phyloP scores from a whole-genome alignment of 768 basidiomycete species.

The Austroboletus festivus region DNA sequence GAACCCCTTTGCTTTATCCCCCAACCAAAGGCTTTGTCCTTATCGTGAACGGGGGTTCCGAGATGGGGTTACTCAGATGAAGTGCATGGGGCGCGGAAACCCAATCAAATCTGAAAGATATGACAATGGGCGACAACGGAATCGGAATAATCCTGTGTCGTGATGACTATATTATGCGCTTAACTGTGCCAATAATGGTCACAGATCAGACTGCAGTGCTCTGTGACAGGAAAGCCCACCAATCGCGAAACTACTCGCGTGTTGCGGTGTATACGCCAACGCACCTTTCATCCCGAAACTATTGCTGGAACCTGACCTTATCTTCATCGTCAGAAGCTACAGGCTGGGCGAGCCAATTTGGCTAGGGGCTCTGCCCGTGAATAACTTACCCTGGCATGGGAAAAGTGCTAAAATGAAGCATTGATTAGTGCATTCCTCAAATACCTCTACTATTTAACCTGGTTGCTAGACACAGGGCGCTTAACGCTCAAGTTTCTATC shows the following conservation, averaged over 20 bases:
- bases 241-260: conserved; percentile 25
- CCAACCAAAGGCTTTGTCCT: conserved; percentile 17
- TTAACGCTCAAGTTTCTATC: too few relatives aligned
- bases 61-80: not conserved
- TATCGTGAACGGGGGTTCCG: conserved; percentile 18
- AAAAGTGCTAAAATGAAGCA: too few relatives aligned
- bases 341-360: conserved; percentile 15
- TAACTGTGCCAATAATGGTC: not conserved
- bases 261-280: conserved; percentile 4
- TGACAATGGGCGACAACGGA: not conserved
- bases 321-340: conserved; percentile 4
- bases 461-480: too few relatives aligned
- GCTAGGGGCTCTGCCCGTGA: conserved; percentile 14
- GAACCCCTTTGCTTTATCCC: conserved; percentile 15
- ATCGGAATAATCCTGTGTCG: conserved; percentile 1
- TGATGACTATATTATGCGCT: not conserved
- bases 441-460: too few relatives aligned
- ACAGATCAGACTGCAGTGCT: conserved; percentile 6
- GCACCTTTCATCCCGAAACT: conserved; percentile 14
- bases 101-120: not conserved
- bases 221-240: conserved; percentile 12
- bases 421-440: too few relatives aligned
- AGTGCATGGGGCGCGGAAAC: not conserved
- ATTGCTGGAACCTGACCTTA: conserved; percentile 10
- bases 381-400: too few relatives aligned